Evolutionary conservation across 208 protist species (phyloP).

Genomic region (Trypanosoma rangeli): DNA sequence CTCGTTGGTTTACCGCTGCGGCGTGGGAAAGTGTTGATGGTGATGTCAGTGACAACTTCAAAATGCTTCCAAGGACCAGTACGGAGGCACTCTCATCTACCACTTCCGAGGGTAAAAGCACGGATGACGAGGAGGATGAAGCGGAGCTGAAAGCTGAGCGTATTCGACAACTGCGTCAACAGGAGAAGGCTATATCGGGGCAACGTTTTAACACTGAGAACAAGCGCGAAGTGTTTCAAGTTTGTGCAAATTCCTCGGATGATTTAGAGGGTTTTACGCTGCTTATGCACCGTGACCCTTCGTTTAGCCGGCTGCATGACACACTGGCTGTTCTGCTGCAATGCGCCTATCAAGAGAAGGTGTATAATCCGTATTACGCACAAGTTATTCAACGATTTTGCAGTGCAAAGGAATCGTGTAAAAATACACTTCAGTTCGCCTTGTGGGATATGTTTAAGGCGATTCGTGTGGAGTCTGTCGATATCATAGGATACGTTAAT

Average conservation of each 20-base stretch:
- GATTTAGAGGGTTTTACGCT: slow-evolving; percentile 80
- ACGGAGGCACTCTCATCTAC: slow-evolving; percentile 20
- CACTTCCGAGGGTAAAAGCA: background rate
- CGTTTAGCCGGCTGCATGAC: slow-evolving; percentile 69
- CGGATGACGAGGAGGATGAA: slow-evolving; percentile 23
- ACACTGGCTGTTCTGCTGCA: slow-evolving; percentile 65
- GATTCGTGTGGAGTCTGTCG: slow-evolving; percentile 57
- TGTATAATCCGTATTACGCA: slow-evolving; percentile 74
- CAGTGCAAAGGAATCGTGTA: slow-evolving; percentile 49
- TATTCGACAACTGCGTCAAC: slow-evolving; percentile 50
- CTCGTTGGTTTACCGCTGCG: slow-evolving; percentile 64
- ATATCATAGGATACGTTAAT: slow-evolving; percentile 76
- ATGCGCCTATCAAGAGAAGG: slow-evolving; percentile 63
- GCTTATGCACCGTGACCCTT: slow-evolving; percentile 76
- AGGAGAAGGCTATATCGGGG: slow-evolving; percentile 66
- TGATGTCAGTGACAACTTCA: slow-evolving; percentile 19
- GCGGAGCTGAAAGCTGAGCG: slow-evolving; percentile 13
- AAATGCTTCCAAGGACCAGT: slow-evolving; percentile 31
- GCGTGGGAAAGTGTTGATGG: slow-evolving; percentile 36
- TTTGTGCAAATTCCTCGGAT: slow-evolving; percentile 53
- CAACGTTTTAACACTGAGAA: slow-evolving; percentile 79
- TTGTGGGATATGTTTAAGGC: slow-evolving; percentile 84
- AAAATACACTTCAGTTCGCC: slow-evolving; percentile 78
- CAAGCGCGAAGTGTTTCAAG: slow-evolving; percentile 75
- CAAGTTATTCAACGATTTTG: slow-evolving; percentile 76